Percentiles rank a stretch among this genome's conserved stretches.
phyloP scores from a whole-genome alignment of 1,284 basidiomycete species.

The Puccinia coronata region DNA sequence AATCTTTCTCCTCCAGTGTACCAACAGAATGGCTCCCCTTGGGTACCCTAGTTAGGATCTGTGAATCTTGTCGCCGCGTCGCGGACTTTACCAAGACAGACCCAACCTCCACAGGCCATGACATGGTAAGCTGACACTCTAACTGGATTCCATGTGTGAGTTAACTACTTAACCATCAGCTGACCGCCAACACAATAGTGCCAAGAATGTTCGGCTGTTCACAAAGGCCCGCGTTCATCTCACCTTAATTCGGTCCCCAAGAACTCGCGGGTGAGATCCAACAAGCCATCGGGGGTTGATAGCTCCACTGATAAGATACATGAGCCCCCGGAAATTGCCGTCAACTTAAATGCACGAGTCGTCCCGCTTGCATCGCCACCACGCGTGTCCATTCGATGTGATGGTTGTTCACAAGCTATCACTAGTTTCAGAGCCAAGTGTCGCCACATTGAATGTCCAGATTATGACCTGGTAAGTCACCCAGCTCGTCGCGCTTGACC shows the following conservation, averaged over 20 bases:
- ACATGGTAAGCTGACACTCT: background rate
- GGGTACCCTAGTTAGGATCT: background rate
- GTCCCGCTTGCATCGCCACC: constrained; percentile 2
- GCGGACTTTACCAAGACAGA: background rate
- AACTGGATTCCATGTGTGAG: background rate
- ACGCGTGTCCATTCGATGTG: constrained; percentile 22
- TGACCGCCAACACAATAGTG: background rate
- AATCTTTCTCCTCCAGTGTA: background rate
- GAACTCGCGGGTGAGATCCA: background rate
- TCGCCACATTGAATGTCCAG: constrained; percentile 21
- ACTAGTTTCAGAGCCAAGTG: constrained; percentile 33
- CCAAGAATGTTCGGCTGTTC: background rate
- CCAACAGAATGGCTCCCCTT: background rate
- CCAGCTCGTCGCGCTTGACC: background rate
- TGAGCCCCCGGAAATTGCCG: background rate
- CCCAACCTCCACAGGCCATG: background rate
- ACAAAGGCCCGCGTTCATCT: background rate
- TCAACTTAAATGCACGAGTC: background rate
- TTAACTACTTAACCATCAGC: background rate
- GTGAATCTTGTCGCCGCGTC: background rate
- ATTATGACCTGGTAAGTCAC: constrained; percentile 38
- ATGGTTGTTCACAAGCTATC: constrained; percentile 15
- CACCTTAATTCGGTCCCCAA: background rate
- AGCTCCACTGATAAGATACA: background rate
- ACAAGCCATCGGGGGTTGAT: background rate